A percentile compares a stretch with the other conserved stretches of the same genome.
Conservation (phyloP, 169 alveolate species). For the Cryptosporidium viatorum region DNA sequence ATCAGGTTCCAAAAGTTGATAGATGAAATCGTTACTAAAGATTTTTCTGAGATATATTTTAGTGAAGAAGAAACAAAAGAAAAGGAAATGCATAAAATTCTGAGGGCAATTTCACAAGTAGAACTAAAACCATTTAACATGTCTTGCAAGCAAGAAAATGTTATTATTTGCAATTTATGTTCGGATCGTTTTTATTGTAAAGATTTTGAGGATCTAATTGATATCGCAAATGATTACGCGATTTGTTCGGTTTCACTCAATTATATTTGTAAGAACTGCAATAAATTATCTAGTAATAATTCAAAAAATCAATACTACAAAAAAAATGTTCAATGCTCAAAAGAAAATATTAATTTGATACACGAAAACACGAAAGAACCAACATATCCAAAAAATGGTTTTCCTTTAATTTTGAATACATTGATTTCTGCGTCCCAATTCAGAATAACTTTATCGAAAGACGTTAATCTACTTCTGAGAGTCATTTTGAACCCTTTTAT, state of each 20-base stretch:
- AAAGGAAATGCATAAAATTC: neutral
- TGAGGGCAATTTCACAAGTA: neutral
- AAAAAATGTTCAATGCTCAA: neutral
- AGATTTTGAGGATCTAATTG: slow-evolving; percentile 29
- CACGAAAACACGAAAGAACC: neutral
- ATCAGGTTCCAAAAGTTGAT: neutral
- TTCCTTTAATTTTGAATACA: slow-evolving; percentile 33
- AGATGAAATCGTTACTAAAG: neutral
- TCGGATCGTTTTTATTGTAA: slow-evolving; percentile 4
- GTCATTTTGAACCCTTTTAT: slow-evolving; percentile 2
- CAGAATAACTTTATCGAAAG: slow-evolving; percentile 32
- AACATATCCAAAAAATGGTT: neutral
- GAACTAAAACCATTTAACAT: neutral
- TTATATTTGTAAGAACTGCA: slow-evolving; percentile 25
- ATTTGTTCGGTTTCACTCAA: slow-evolving; percentile 28
- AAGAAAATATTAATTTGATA: too few relatives aligned
- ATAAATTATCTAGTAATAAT: neutral
- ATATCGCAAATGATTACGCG: slow-evolving; percentile 1
- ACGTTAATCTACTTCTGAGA: slow-evolving; percentile 5
- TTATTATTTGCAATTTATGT: slow-evolving; percentile 52
- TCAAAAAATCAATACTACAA: too few relatives aligned
- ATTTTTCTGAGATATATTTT: neutral
- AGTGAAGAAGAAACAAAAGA: neutral
- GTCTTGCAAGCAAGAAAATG: neutral
- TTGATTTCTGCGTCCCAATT: slow-evolving; percentile 51